Conservation (phyloP, 257 asterid genomes). For the Nicotiana undulata region DNA sequence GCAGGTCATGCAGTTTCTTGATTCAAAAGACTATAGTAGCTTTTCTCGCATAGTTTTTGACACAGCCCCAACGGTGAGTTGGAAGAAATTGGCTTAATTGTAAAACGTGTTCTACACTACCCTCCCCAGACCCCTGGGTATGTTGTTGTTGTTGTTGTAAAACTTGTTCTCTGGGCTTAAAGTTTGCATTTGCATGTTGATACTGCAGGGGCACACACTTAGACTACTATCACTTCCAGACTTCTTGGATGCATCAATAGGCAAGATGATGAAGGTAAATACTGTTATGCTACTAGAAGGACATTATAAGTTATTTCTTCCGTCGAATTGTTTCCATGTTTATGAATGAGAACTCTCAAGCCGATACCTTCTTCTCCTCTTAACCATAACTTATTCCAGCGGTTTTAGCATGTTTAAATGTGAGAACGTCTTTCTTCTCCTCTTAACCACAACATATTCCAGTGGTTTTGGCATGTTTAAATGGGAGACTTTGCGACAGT, state of each 20-base stretch:
- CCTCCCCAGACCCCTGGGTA: too few species aligned
- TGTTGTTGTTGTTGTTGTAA: too few species aligned
- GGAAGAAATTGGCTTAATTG: background rate
- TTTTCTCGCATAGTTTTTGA: constrained; percentile 64
- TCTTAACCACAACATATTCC: background rate
- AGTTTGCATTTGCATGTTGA: constrained; percentile 10
- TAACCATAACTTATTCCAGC: background rate
- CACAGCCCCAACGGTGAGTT: constrained; percentile 72
- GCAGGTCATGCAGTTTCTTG: constrained; percentile 68
- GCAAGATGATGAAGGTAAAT: constrained; percentile 61
- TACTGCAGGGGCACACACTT: constrained; percentile 66
- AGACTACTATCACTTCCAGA: constrained; percentile 64
- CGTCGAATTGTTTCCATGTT: background rate
- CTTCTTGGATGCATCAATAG: constrained; percentile 60
- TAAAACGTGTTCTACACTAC: constrained; percentile 10
- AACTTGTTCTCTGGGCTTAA: constrained; percentile 4
- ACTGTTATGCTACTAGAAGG: background rate
- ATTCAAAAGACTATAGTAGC: constrained; percentile 43
- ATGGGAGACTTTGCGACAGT: background rate
- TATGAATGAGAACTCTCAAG: background rate
- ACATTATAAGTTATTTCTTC: background rate
- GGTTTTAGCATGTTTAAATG: background rate
- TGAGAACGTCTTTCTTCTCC: background rate
- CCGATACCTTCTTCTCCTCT: background rate
- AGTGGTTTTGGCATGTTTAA: background rate